Evolutionary conservation across 805 yeast genomes (phyloP), one percentile per base, ranked within the genome.

Genomic region (Wickerhamomyces alni): DNA sequence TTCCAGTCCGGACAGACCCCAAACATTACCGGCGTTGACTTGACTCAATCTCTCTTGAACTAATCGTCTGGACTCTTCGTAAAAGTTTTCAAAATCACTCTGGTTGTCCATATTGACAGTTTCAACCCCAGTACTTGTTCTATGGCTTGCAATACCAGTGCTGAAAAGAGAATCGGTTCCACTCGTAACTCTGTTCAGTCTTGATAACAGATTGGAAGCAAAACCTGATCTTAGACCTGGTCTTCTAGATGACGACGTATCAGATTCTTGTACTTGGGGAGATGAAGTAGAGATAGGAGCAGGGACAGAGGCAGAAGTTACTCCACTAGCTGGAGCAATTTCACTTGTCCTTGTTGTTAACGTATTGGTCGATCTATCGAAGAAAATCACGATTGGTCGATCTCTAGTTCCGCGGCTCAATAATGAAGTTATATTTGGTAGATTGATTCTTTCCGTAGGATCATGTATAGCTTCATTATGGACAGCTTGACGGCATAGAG

Each of bases 401-500:
- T 41, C 44, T 29, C 42, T 39, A n/a, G 47, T 30, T 19, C 33
- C 18, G n/a, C 50, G 41, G 22, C 36, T 39, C 35, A 46, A 32
- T 19, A 46, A 28, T 3, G 39, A 35, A 2, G 35, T 29, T 8
- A 47, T 45, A 17, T 50, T 45, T n/a, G 56, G 52, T 22, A 52
- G 38, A 16, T 55, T 56, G 16, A 48, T 48, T 15, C 46, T 47
- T 2, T 44, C 43, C 19, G 54, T 50, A 4, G 45, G 50, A 15
- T 24, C 34, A 9, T 33, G 36, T 5, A 22, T 15, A 8, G 39
- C 19, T 10, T 47, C 51, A 13, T 43, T 36, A 22, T 56, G 51
- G 8, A 51, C 51, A 17, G 70, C 65, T 15, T 67, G 67, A 42
- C 98, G 77, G 58, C 99, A 91, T 35, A 91, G 62, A 0, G 99